These are phyloP conservation scores for Ordospora pajunii DNA, from an alignment of 371 early-diverging fungal genomes.

Conservation along the genomic window DNA sequence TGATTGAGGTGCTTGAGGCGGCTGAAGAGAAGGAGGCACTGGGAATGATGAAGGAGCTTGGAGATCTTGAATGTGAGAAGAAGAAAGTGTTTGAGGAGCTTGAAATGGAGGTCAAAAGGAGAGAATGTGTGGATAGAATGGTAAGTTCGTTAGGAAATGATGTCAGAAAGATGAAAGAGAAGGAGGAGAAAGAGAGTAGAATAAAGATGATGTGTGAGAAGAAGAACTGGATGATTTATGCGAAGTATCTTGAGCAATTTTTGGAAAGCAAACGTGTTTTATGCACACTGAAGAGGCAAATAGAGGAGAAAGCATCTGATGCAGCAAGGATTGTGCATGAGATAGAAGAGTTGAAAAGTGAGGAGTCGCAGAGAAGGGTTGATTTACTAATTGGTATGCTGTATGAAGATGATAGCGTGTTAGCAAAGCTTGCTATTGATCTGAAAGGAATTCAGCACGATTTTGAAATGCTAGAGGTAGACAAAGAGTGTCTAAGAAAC, in stretches of 20 bases:
- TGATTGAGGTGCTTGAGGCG: conserved; percentile 33
- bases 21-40: conserved; percentile 27
- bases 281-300: conserved; percentile 13
- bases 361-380: conserved; percentile 15
- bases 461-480: not conserved
- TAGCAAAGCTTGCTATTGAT: not conserved
- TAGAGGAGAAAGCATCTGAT: conserved; percentile 21
- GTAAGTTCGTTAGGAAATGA: conserved; percentile 40
- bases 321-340: conserved; percentile 27
- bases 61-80: conserved; percentile 18
- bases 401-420: not conserved
- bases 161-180: conserved; percentile 38
- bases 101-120: conserved; percentile 1
- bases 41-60: conserved; percentile 19
- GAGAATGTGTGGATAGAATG: conserved; percentile 12
- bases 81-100: conserved; percentile 9
- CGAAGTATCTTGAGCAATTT: conserved; percentile 22
- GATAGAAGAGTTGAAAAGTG: conserved; percentile 35
- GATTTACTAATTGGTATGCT: not conserved
- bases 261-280: conserved; percentile 14
- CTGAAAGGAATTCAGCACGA: not conserved
- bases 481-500: conserved; percentile 27
- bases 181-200: conserved; percentile 37
- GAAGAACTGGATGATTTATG: conserved; percentile 29
- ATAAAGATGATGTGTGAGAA: conserved; percentile 43